A percentile compares a stretch with the other conserved stretches of the same genome.
These are phyloP conservation scores for Solanum chacoense DNA, from an alignment of 305 asterid genomes.

Conservation along the genomic window DNA sequence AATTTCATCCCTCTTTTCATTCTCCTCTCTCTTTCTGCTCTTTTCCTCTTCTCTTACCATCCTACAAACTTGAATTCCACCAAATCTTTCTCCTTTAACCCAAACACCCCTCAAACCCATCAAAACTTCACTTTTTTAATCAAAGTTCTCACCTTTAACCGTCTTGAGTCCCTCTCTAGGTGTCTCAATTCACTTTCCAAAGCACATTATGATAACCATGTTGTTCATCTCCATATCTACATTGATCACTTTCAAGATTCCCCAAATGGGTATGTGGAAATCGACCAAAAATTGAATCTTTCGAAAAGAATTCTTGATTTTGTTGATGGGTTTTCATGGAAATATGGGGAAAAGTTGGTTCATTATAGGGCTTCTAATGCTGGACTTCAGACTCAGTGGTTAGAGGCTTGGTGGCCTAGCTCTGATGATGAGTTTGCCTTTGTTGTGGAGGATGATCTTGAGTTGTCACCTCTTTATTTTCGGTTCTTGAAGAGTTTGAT, in stretches of 20 bases:
- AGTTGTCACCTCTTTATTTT: conserved; percentile 73
- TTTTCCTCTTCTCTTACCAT: conserved; percentile 29
- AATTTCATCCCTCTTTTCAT: conserved; percentile 22
- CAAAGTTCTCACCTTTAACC: conserved; percentile 79
- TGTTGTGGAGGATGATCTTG: conserved; percentile 87
- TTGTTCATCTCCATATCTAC: conserved; percentile 43
- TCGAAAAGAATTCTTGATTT: conserved; percentile 40
- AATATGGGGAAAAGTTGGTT: conserved; percentile 48
- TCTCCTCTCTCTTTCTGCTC: conserved; percentile 21
- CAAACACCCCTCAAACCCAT: conserved; percentile 7
- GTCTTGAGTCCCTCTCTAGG: conserved; percentile 58
- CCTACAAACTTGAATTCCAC: conserved; percentile 19
- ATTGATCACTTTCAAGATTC: conserved; percentile 40
- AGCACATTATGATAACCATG: conserved; percentile 46
- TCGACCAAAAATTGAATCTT: conserved; percentile 29
- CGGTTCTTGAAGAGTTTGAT: conserved; percentile 18
- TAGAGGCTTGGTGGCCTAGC: conserved; percentile 86
- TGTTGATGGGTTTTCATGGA: conserved; percentile 50
- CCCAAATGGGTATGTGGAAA: conserved; percentile 16
- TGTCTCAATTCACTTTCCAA: conserved; percentile 48
- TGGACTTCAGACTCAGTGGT: conserved; percentile 90
- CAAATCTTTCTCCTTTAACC: conserved; percentile 17
- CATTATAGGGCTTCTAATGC: conserved; percentile 67
- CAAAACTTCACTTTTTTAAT: conserved; percentile 53
- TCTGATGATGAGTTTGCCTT: conserved; percentile 85